phyloP scores from a whole-genome alignment of 306 rosid genomes.

The Macrotyloma uniflorum region DNA sequence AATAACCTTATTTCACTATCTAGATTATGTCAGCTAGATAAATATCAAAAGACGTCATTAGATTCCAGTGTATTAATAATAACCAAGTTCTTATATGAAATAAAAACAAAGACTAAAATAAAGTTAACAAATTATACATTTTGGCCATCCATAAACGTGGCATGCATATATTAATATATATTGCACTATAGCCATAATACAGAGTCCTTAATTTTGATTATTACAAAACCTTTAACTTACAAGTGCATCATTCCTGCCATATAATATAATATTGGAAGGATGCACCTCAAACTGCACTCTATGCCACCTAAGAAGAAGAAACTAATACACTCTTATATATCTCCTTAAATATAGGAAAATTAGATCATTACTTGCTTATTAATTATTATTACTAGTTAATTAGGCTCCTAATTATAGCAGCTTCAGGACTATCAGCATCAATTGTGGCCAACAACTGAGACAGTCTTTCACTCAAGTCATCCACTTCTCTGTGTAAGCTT shows the following conservation, averaged over 20 bases:
- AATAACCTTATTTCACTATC: neutral
- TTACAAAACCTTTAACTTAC: conserved; percentile 31
- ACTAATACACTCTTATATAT: conserved; percentile 40
- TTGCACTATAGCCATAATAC: conserved; percentile 34
- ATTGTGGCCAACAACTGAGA: conserved; percentile 88
- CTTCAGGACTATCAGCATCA: conserved; percentile 93
- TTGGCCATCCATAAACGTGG: conserved; percentile 45
- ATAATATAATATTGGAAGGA: conserved; percentile 36
- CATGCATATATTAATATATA: conserved; percentile 31
- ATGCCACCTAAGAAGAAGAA: conserved; percentile 38
- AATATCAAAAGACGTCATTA: neutral
- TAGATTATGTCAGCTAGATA: neutral
- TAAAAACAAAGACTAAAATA: conserved; percentile 11
- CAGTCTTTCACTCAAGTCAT: conserved; percentile 85
- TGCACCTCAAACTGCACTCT: conserved; percentile 45
- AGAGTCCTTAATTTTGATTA: conserved; percentile 39
- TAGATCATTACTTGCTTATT: neutral
- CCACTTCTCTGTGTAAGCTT: conserved; percentile 86
- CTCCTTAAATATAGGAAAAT: conserved; percentile 17
- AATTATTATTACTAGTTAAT: conserved; percentile 57
- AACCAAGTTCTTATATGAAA: neutral
- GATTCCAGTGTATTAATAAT: neutral
- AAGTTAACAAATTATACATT: conserved; percentile 27
- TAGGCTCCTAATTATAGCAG: conserved; percentile 89
- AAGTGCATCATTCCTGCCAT: conserved; percentile 40